Evolutionary conservation across 257 asterid species (phyloP), one percentile per base, ranked within the genome.

Genomic region (Rauvolfia tetraphylla): DNA sequence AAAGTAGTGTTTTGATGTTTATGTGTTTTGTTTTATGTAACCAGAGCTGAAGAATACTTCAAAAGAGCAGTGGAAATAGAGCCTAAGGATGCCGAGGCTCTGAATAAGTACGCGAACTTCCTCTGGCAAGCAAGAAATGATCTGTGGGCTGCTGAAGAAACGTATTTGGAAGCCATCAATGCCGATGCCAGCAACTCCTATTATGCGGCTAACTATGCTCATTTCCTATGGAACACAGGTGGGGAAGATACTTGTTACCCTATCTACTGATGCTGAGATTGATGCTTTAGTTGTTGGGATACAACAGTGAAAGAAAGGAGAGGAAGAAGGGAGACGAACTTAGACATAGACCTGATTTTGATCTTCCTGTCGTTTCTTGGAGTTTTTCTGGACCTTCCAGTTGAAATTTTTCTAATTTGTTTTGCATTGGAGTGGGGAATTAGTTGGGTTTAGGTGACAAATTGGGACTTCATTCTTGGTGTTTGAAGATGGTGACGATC

Each of bases 211-310:
- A 88, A 87, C 77, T 95, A 95, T 68, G 99, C 99, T 22, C 86
- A 93, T 87, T 95, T 95, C 76, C 79, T 95, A 22, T 95, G 97
- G 97, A 95, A 78, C 80, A 95, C 98, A 4, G 99, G 99, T 22
- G 99, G 93, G 0, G 99, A 95, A 76, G 99, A 93, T 71, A 95
- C 99, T n/a, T 95, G 98, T 84, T 93, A 81, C 78, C 97, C 98
- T 67, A 88, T 81, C 88, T 59, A 83, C 87, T 2, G 89, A 84
- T 36, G 46, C 88, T n/a, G 74, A 70, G 59, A 44, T 54, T 0
- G 86, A 87, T 58, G 48, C 38, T 48, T 87, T 77, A 79, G 18
- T 69, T 31, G 25, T 33, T 68, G 68, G 18, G 33, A 25, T 4
- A 11, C 38, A 17, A 17, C 62, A 10, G 27, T 22, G n/a, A 53